Evolutionary conservation across 352 stramenopile genomes (phyloP).

Genomic region (Phytophthora pseudosyringae): DNA sequence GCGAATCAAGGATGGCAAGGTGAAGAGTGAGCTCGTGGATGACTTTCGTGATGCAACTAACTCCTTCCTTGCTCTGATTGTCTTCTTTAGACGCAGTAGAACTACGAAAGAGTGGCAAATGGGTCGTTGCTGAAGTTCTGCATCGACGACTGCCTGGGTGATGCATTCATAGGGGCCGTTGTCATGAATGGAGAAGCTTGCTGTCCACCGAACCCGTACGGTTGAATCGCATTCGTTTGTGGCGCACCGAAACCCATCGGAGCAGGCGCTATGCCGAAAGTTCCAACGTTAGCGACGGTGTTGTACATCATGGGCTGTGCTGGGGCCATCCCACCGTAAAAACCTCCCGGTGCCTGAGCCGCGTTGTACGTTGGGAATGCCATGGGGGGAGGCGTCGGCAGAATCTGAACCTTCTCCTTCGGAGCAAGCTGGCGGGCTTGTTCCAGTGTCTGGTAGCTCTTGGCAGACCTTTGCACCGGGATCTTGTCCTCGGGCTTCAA

Average conservation of each 20-base stretch:
- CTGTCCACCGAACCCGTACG: slow-evolving; percentile 30
- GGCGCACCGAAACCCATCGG: slow-evolving; percentile 26
- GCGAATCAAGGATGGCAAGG: neutral
- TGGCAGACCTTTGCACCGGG: slow-evolving; percentile 46
- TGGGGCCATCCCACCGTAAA: slow-evolving; percentile 38
- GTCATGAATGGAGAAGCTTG: slow-evolving; percentile 57
- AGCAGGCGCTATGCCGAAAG: slow-evolving; percentile 33
- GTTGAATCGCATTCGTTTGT: slow-evolving; percentile 21
- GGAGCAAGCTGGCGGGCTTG: slow-evolving; percentile 67
- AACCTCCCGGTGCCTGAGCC: slow-evolving; percentile 17
- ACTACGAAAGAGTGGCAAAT: slow-evolving; percentile 71
- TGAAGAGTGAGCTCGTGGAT: neutral
- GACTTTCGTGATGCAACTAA: slow-evolving; percentile 23
- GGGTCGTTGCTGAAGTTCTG: slow-evolving; percentile 50
- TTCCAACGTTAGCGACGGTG: slow-evolving; percentile 27
- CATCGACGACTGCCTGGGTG: slow-evolving; percentile 33
- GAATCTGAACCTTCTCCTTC: slow-evolving; percentile 68
- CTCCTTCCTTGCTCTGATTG: slow-evolving; percentile 2
- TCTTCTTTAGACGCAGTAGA: slow-evolving; percentile 4
- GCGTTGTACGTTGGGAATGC: slow-evolving; percentile 39
- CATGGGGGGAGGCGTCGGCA: slow-evolving; percentile 46
- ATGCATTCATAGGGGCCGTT: slow-evolving; percentile 23
- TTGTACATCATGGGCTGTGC: slow-evolving; percentile 49
- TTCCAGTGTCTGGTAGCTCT: slow-evolving; percentile 74
- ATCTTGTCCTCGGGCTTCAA: slow-evolving; percentile 67